Base-by-base conservation (phyloP, 768 basidiomycete genomes). In the Naematelia aurantialba region DNA sequence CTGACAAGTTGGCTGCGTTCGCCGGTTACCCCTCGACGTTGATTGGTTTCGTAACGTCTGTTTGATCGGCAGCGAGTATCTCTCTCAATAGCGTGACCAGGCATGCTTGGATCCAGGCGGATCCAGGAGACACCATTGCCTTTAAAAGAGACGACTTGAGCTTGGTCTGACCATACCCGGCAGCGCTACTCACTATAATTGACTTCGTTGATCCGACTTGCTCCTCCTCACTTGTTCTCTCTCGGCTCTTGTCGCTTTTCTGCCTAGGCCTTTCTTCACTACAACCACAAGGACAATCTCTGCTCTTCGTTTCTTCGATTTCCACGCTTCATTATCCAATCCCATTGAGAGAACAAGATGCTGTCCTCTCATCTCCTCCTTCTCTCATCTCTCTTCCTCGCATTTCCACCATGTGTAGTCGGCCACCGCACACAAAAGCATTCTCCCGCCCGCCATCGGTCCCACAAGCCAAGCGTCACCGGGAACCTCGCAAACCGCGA, bases 401-500 rank as follows among this genome's bases (percentile, higher is more conserved):
- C 26, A n/a, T 27, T 49, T 48, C 34, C 34, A 8, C 17, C 45
- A 29, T 48, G 29, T 24, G 10, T 29, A 56, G 25, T 31, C 12
- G 24, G 8, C 31, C 13, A 30, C 17, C 45, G 14, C 3, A 39
- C 31, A 21, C 42, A 39, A 22, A 39, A n/a, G n/a, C n/a, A n/a
- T n/a, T n/a, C n/a, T n/a, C n/a, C n/a, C n/a, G n/a, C 24, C 27
- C 22, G 46, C 47, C n/a, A 45, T 47, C 56, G 34, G 8, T 39
- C 34, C 34, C 34, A 8, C n/a, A n/a, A n/a, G n/a, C n/a, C n/a
- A n/a, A n/a, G n/a, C 17, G 34, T 17, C 34, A 17, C 34, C 8
- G 8, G 34, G 17, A 8, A 8, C 17, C 17, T 39, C 8, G 34
- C 8, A 39, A 17, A 39, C 17, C 34, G 34, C 17, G 34, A 39